Evolutionary conservation across 352 stramenopile species (phyloP), one percentile per base, ranked within the genome.

Genomic region (Phytophthora sp.): DNA sequence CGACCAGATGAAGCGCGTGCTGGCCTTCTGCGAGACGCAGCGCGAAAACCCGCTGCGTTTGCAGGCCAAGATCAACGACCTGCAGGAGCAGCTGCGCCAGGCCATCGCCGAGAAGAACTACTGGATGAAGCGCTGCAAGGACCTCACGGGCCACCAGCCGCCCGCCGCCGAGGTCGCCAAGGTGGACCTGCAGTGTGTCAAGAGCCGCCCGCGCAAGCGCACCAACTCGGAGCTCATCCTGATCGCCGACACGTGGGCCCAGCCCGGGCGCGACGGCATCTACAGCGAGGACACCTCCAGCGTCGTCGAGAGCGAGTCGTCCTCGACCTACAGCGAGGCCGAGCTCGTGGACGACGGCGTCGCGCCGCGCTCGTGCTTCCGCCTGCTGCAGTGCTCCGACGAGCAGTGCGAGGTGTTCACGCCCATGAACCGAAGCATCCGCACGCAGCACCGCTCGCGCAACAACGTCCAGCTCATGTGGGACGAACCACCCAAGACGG

Each of bases 391-490:
- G 69, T 95, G 88, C 69, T 94, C 84, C 13, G 86, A 96, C 68
- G 84, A 95, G 54, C 85, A 95, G 60, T 96, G 86, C 62, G 88
- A 96, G 54, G 86, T 96, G 18, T 93, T 96, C 44, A 93, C 83
- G 32, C 82, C 86, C 13, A 88, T 84, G 73, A 92, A 96, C 70
- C 81, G 87, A 52, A 96, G 74, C 68, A 95, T 96, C 54, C 83
- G 82, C 52, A 94, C 85, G 41, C 84, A 93, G 62, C 87, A 94
- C 61, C 84, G 86, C 37, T 76, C 87, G 50, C 83, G 87, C 38
- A 96, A 94, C 72, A 96, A 96, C 54, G 86, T 96, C 46, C 88
- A 96, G 61, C 88, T 92, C 53, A 90, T 96, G 74, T 96, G 88
- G 88, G 88, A 96, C 45, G 84, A 92, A 35, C 72, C 80, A 8